A percentile compares a stretch with the other conserved stretches of the same genome.
phyloP scores from a whole-genome alignment of 2,329 filamentous ascomycete species.

The Alternaria alternata region DNA sequence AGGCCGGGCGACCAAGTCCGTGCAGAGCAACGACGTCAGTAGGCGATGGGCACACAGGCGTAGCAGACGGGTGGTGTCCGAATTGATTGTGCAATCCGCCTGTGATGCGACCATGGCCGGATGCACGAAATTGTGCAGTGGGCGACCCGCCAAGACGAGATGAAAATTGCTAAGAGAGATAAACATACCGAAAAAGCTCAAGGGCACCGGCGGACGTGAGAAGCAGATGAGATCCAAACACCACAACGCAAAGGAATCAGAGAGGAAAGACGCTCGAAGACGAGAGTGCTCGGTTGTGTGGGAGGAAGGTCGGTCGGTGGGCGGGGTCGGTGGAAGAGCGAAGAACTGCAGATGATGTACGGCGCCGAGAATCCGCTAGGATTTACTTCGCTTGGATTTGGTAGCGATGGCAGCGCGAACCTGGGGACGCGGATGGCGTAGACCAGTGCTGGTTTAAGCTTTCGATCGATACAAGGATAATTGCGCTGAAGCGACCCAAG shows the following conservation, averaged over 20 bases:
- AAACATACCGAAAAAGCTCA: conserved; percentile 33
- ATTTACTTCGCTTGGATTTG: conserved; percentile 30
- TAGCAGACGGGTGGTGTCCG: background rate
- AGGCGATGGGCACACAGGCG: conserved; percentile 13
- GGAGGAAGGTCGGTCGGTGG: conserved; percentile 32
- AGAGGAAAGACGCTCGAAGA: conserved; percentile 26
- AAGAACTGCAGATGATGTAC: conserved; percentile 32
- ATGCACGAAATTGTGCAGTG: conserved; percentile 12
- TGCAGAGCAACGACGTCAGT: conserved; percentile 34
- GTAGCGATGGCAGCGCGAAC: conserved; percentile 30
- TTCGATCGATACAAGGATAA: conserved; percentile 36
- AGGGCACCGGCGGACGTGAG: conserved; percentile 31
- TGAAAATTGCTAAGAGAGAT: conserved; percentile 35
- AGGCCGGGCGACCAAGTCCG: conserved; percentile 16
- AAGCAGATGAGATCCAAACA: conserved; percentile 39
- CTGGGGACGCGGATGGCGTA: conserved; percentile 28
- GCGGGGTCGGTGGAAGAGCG: conserved; percentile 26
- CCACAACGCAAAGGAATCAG: conserved; percentile 47
- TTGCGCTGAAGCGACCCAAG: conserved; percentile 7
- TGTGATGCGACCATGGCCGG: conserved; percentile 14
- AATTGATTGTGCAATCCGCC: conserved; percentile 13
- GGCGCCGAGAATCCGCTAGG: conserved; percentile 26
- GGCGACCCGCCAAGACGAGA: conserved; percentile 31
- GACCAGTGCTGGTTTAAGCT: conserved; percentile 43
- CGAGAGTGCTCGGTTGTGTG: conserved; percentile 16